Percentiles rank a stretch among this genome's conserved stretches.
Evolutionary conservation across 2,329 filamentous ascomycete species (phyloP).

Genomic region (Verticillium klebahnii): DNA sequence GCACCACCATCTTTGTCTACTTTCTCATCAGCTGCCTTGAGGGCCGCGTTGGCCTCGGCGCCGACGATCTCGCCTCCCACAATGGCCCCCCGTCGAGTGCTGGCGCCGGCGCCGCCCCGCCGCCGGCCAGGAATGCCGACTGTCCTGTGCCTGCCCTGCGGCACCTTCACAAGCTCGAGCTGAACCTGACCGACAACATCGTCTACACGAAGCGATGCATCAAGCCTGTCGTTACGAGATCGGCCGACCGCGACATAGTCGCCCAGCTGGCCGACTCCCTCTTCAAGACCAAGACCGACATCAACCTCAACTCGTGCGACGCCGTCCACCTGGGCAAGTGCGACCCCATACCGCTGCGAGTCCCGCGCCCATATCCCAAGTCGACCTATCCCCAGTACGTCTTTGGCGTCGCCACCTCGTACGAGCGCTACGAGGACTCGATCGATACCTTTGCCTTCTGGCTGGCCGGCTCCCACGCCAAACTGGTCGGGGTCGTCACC

Average conservation of each 20-base stretch:
- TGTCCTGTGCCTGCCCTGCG: constrained; percentile 14
- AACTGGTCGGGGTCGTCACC: constrained; percentile 46
- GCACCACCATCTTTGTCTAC: constrained; percentile 1
- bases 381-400: constrained; percentile 44
- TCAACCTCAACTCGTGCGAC: constrained; percentile 18
- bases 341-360: constrained; percentile 40
- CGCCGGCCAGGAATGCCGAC: background rate
- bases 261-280: constrained; percentile 31
- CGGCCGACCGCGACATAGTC: constrained; percentile 30
- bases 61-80: background rate
- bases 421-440: constrained; percentile 44
- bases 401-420: constrained; percentile 53
- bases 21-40: background rate
- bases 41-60: background rate
- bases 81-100: background rate
- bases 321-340: constrained; percentile 24
- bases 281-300: constrained; percentile 23
- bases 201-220: constrained; percentile 41
- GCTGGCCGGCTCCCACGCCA: constrained; percentile 45
- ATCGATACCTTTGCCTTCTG: constrained; percentile 50
- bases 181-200: constrained; percentile 34
- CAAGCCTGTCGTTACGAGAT: constrained; percentile 25
- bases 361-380: constrained; percentile 38
- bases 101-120: background rate
- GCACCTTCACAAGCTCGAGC: constrained; percentile 20